A percentile compares a stretch with the other conserved stretches of the same genome.
Evolutionary conservation across 2,329 filamentous ascomycete species (phyloP).

Genomic region (Corinectria fuckeliana): DNA sequence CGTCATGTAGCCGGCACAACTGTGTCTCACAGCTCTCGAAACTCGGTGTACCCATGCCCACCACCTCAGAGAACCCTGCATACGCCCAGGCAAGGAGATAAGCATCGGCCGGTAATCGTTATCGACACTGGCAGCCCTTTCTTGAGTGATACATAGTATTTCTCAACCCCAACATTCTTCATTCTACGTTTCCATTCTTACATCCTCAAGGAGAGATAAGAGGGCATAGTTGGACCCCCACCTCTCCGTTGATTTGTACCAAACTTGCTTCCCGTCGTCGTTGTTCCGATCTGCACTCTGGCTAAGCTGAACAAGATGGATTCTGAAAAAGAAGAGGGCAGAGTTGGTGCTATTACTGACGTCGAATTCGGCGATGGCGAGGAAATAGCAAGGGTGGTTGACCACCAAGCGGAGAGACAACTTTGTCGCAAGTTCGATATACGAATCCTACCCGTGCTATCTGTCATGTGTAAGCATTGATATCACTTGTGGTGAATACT

Average conservation of each 20-base stretch:
- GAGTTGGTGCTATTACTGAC: neutral
- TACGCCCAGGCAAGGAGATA: neutral
- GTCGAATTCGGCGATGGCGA: slow-evolving; percentile 13
- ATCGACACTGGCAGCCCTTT: neutral
- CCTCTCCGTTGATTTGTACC: neutral
- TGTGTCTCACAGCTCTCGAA: neutral
- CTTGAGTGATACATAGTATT: neutral
- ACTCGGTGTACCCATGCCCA: neutral
- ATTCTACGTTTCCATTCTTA: neutral
- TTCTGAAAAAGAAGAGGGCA: neutral
- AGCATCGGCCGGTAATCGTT: neutral
- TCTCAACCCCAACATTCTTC: neutral
- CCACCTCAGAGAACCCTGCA: neutral
- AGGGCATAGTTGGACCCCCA: neutral
- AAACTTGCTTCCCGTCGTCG: neutral
- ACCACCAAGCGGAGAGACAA: slow-evolving; percentile 54
- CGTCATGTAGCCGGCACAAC: neutral
- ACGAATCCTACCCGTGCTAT: slow-evolving; percentile 59
- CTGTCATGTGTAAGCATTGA: slow-evolving; percentile 54
- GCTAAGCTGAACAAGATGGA: neutral
- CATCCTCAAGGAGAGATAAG: neutral
- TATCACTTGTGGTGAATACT: neutral
- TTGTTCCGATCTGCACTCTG: neutral
- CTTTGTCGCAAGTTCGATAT: slow-evolving; percentile 63
- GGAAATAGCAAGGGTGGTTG: slow-evolving; percentile 41